Evolutionary conservation across 2,329 filamentous ascomycete genomes (phyloP), one percentile per base, ranked within the genome.

Genomic region (Fusarium buxicola): DNA sequence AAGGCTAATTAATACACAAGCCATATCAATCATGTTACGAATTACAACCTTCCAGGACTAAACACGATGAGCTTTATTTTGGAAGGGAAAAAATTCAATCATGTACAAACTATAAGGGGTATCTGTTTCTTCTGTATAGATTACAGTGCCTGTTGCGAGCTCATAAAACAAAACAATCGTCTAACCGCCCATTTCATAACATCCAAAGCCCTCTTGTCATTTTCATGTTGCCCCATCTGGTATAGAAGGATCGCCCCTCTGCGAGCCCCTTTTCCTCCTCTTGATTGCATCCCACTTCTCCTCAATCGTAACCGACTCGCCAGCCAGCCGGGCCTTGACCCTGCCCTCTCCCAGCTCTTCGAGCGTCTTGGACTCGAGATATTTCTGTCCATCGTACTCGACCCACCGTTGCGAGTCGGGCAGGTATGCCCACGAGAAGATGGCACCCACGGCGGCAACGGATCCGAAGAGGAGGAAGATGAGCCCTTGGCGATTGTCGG

Each of bases 341-440:
- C 80, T 73, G 2, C 82, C 82, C 59, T 82, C 81, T 12, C 82
- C 82, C 7, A 84, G 74, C 45, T 83, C 81, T 63, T 84, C 82
- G 3, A 84, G 76, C 35, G 74, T 80, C 68, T 81, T 82, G 3
- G 78, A 79, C 68, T 81, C 80, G 27, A 81, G 72, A 31, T 74
- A 71, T 16, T 66, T 71, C 65, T 73, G 73, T 8, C 73, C 76
- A 34, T 75, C 74, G 30, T 77, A 75, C 9, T 71, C 70, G 4
- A 76, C 72, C 58, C 74, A 75, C 2, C 80, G 75, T 69, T 84
- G 81, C 1, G 80, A 68, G 47, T 84, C 77, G 4, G 82, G 82
- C 18, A 84, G 71, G 55, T 83, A 84, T 2, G 80, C 81, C 82
- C 82, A 84, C 9, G 81, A 81, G 68, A 77, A 83, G 28, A 83